Evolutionary conservation across 768 basidiomycete species (phyloP).

Genomic region (Leucosporidium creatinivorum): DNA sequence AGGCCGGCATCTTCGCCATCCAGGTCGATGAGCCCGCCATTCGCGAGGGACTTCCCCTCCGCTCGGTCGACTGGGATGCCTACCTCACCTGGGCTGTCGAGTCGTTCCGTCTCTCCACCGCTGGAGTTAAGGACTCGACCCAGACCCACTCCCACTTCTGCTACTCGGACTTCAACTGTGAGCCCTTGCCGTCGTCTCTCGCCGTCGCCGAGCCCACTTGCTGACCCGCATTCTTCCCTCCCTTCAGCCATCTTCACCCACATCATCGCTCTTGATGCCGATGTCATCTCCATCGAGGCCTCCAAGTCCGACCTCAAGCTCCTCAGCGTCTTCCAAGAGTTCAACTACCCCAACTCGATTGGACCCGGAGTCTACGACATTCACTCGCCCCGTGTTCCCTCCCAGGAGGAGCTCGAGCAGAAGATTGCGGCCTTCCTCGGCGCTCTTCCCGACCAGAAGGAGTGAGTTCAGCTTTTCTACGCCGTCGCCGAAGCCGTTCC

Average conservation of each 20-base stretch:
- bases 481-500: constrained; percentile 5
- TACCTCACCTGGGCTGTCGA: constrained; percentile 98
- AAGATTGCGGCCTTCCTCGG: constrained; percentile 73
- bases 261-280: constrained; percentile 92
- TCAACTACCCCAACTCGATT: constrained; percentile 94
- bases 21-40: constrained; percentile 99
- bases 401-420: constrained; percentile 86
- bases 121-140: constrained; percentile 85
- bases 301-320: constrained; percentile 99
- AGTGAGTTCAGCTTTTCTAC: constrained; percentile 5
- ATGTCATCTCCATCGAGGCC: constrained; percentile 95
- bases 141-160: constrained; percentile 99
- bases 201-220: background rate
- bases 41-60: constrained; percentile 96
- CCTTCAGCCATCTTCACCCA: constrained; percentile 95
- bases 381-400: constrained; percentile 96
- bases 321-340: constrained; percentile 84
- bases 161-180: constrained; percentile 46
- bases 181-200: background rate
- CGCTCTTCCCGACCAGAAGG: constrained; percentile 19
- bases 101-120: constrained; percentile 95
- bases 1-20: constrained; percentile 92
- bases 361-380: constrained; percentile 61
- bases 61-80: constrained; percentile 87
- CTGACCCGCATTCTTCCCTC: constrained; percentile 61